Conservation (phyloP, 805 yeast genomes). For the Metschnikowia arizonensis region DNA sequence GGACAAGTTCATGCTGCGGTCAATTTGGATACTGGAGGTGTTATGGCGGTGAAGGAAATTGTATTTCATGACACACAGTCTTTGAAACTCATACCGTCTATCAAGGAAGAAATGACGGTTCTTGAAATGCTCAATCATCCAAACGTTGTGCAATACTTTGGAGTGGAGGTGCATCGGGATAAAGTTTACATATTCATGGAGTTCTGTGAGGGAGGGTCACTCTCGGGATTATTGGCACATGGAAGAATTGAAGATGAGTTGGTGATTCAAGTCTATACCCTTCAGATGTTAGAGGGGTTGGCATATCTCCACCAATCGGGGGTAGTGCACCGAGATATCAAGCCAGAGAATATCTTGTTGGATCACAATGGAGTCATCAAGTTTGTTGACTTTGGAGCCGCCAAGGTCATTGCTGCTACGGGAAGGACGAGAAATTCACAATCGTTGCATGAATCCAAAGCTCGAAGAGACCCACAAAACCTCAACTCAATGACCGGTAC, state of each 20-base stretch:
- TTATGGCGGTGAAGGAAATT: conserved; percentile 95
- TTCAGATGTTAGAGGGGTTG: conserved; percentile 92
- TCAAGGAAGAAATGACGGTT: conserved; percentile 95
- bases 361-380: conserved; percentile 92
- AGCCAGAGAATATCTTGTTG: conserved; percentile 87
- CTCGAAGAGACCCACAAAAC: conserved; percentile 22
- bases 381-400: conserved; percentile 97
- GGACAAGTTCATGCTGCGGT: conserved; percentile 92
- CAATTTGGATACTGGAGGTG: conserved; percentile 90
- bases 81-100: conserved; percentile 76
- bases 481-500: conserved; percentile 74
- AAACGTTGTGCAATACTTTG: conserved; percentile 91
- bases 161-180: conserved; percentile 96
- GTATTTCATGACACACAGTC: conserved; percentile 84
- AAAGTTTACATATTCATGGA: conserved; percentile 96
- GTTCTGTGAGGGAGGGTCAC: conserved; percentile 92
- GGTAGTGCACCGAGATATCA: conserved; percentile 93
- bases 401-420: conserved; percentile 75
- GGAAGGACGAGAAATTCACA: conserved; percentile 37
- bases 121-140: conserved; percentile 94
- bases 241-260: conserved; percentile 95
- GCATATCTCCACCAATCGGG: conserved; percentile 93
- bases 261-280: conserved; percentile 82
- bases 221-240: conserved; percentile 78
- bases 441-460: conserved; percentile 2